phyloP scores from a whole-genome alignment of 179 eudicot genomes.

The Beta macrorhiza region DNA sequence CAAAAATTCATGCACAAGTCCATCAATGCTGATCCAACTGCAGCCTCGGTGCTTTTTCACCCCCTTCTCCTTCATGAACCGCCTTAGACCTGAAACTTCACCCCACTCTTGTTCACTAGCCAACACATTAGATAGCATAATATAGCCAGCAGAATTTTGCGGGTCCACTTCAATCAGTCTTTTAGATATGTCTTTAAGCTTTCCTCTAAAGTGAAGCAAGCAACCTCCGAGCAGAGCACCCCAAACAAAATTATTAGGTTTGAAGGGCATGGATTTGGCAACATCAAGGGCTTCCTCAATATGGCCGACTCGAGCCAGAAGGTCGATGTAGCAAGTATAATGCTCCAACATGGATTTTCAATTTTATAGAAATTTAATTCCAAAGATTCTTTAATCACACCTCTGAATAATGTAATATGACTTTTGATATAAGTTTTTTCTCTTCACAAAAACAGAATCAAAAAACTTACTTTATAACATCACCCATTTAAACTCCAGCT shows the following conservation, averaged over 20 bases:
- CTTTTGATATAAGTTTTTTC: too few species aligned
- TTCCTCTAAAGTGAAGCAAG: conserved; percentile 57
- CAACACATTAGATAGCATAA: conserved; percentile 70
- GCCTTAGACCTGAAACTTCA: conserved; percentile 56
- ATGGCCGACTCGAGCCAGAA: conserved; percentile 62
- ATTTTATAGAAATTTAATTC: too few species aligned
- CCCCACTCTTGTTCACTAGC: conserved; percentile 61
- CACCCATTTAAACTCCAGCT: too few species aligned
- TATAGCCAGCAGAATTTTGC: conserved; percentile 68
- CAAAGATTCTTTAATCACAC: too few species aligned
- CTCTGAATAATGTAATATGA: too few species aligned
- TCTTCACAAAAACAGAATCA: too few species aligned
- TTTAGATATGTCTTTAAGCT: conserved; percentile 48
- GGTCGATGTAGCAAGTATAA: conserved; percentile 76
- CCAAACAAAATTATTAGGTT: conserved; percentile 73
- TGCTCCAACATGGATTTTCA: too few species aligned
- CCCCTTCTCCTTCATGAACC: conserved; percentile 60
- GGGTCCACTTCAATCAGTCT: conserved; percentile 64
- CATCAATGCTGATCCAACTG: conserved; percentile 68
- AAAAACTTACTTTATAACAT: too few species aligned
- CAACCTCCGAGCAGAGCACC: conserved; percentile 85
- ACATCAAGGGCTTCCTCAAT: conserved; percentile 74
- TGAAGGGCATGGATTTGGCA: conserved; percentile 59
- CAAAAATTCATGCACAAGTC: conserved; percentile 54
- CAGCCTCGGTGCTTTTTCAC: conserved; percentile 61